Evolutionary conservation across 2,329 filamentous ascomycete species (phyloP).

Genomic region (Colletotrichum paranaense): DNA sequence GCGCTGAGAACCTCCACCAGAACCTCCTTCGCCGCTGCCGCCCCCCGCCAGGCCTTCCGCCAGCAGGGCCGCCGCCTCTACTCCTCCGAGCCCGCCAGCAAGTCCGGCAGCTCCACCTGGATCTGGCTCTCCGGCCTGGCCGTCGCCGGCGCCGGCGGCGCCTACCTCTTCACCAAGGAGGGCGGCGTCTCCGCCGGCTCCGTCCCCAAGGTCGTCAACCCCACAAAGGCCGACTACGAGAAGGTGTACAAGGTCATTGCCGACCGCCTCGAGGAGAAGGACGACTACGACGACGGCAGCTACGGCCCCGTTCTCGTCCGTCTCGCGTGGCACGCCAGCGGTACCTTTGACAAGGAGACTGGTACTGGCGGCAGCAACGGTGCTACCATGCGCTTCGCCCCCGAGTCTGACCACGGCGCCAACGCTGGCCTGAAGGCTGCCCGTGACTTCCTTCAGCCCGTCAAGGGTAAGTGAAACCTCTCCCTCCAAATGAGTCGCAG

Average conservation of each 20-base stretch:
- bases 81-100: constrained; percentile 71
- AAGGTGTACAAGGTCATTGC: constrained; percentile 93
- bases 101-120: constrained; percentile 60
- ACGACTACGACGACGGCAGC: constrained; percentile 96
- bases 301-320: constrained; percentile 92
- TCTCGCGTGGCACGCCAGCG: constrained; percentile 93
- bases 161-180: constrained; percentile 74
- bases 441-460: constrained; percentile 91
- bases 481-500: too few species aligned
- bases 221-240: constrained; percentile 90
- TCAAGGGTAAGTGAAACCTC: constrained; percentile 72
- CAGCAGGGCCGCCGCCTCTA: constrained; percentile 82
- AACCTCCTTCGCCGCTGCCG: constrained; percentile 67
- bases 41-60: constrained; percentile 76
- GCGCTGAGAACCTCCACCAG: constrained; percentile 70
- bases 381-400: constrained; percentile 94
- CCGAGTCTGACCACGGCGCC: constrained; percentile 90
- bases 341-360: constrained; percentile 91
- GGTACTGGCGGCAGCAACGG: constrained; percentile 94
- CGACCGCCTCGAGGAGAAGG: constrained; percentile 82
- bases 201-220: constrained; percentile 66
- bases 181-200: constrained; percentile 59
- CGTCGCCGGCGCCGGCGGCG: constrained; percentile 70
- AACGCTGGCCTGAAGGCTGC: constrained; percentile 90
- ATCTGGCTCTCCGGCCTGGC: constrained; percentile 70